phyloP scores from a whole-genome alignment of 768 basidiomycete genomes.

The Antrodiella citrinella region DNA sequence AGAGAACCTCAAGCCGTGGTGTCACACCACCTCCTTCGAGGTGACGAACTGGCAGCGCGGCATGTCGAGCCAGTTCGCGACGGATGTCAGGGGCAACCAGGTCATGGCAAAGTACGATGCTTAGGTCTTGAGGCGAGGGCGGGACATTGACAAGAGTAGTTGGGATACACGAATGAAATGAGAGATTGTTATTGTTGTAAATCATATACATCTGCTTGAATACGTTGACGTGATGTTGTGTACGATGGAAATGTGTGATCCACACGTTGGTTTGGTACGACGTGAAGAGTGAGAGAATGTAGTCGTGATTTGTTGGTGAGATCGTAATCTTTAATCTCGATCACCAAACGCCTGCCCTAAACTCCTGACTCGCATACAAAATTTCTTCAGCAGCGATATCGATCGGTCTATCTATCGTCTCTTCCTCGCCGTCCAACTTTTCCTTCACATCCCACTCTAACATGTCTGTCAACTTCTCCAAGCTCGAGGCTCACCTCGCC shows the following conservation, averaged over 20 bases:
- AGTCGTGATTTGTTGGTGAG: background rate
- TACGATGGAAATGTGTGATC: too few relatives aligned
- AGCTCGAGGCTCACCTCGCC: constrained; percentile 82
- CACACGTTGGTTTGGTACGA: too few relatives aligned
- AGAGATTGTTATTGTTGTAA: too few relatives aligned
- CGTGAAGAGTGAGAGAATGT: too few relatives aligned
- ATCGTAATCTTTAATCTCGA: background rate
- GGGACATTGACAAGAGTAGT: too few relatives aligned
- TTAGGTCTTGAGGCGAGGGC: too few relatives aligned
- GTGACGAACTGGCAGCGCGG: constrained; percentile 35
- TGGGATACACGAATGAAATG: too few relatives aligned
- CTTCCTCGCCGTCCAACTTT: background rate
- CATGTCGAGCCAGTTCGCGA: constrained; percentile 37
- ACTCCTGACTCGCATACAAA: background rate
- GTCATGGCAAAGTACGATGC: constrained; percentile 35
- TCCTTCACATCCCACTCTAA: constrained; percentile 20
- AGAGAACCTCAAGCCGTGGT: constrained; percentile 40
- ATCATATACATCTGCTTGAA: too few relatives aligned
- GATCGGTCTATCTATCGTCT: background rate
- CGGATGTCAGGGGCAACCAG: constrained; percentile 35
- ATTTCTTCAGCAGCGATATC: background rate
- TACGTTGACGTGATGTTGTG: too few relatives aligned
- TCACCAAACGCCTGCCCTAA: background rate
- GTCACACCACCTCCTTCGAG: constrained; percentile 41
- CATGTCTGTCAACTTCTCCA: constrained; percentile 62